Conservation (phyloP, 2,329 filamentous ascomycete species). For the Hirsutella rhossiliensis region DNA sequence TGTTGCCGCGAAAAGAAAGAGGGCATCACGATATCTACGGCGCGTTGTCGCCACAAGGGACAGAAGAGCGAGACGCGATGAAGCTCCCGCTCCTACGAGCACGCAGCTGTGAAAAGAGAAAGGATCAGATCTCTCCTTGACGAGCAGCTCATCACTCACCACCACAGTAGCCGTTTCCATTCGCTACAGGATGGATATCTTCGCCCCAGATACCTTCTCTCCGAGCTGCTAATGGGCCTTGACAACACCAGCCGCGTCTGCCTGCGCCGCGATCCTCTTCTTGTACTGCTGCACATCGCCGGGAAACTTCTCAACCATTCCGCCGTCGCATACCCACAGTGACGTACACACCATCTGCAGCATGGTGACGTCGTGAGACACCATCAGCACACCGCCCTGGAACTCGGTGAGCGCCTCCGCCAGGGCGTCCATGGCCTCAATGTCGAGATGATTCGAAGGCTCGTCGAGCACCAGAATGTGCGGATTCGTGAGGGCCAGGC, state of each 20-base stretch:
- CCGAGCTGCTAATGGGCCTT: constrained; percentile 38
- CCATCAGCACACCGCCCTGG: constrained; percentile 93
- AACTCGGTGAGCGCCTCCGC: constrained; percentile 75
- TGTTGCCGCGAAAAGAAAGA: no score
- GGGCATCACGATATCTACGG: no score
- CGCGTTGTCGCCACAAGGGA: no score
- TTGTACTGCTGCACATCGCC: constrained; percentile 96
- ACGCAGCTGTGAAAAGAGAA: no score
- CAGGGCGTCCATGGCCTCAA: constrained; percentile 96
- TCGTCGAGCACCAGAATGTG: constrained; percentile 98
- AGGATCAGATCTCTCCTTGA: no score
- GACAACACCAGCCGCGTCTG: constrained; percentile 78
- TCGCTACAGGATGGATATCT: background rate
- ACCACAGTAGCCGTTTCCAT: background rate
- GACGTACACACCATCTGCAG: constrained; percentile 89
- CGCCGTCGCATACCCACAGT: constrained; percentile 92
- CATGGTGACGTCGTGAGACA: constrained; percentile 98
- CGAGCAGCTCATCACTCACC: no score
- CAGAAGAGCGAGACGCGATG: no score
- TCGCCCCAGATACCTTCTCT: constrained; percentile 2
- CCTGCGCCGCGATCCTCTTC: constrained; percentile 86
- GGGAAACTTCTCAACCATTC: constrained; percentile 89
- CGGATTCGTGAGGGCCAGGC: constrained; percentile 81
- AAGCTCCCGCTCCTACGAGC: no score
- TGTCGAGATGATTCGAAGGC: constrained; percentile 96